These are phyloP conservation scores for Echeveria elegans DNA, from an alignment of 164 flowering plant genomes.

Conservation along the genomic window DNA sequence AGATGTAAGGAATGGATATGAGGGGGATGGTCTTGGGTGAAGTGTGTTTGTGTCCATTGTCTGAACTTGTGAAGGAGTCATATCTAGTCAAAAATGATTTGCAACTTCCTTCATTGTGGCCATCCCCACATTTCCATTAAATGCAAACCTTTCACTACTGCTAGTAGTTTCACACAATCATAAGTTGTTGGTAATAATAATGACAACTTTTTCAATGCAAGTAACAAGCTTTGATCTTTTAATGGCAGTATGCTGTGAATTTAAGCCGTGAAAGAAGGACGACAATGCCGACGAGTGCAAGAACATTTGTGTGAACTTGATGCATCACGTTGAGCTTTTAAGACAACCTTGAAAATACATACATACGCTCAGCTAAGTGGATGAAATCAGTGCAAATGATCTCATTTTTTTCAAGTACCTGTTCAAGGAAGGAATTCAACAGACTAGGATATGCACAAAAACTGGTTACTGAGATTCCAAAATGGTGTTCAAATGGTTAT, in stretches of 20 bases:
- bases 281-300: neutral
- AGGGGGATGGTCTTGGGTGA: too few relatives aligned
- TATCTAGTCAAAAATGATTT: conserved; percentile 3
- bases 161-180: neutral
- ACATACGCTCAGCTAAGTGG: too few relatives aligned
- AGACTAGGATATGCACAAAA: too few relatives aligned
- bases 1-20: neutral
- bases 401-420: too few relatives aligned
- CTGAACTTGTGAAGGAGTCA: neutral
- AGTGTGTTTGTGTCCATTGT: neutral
- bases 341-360: too few relatives aligned
- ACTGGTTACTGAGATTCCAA: too few relatives aligned
- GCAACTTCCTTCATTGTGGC: neutral
- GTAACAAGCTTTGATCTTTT: neutral
- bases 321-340: too few relatives aligned
- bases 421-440: too few relatives aligned
- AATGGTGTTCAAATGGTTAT: too few relatives aligned
- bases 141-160: neutral
- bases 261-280: neutral
- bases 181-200: neutral
- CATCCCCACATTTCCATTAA: neutral
- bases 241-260: neutral
- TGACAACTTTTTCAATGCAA: neutral
- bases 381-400: too few relatives aligned
- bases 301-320: too few relatives aligned